A percentile compares a stretch with the other conserved stretches of the same genome.
These are phyloP conservation scores for Suillus weaverae DNA, from an alignment of 768 basidiomycete species.

Conservation along the genomic window DNA sequence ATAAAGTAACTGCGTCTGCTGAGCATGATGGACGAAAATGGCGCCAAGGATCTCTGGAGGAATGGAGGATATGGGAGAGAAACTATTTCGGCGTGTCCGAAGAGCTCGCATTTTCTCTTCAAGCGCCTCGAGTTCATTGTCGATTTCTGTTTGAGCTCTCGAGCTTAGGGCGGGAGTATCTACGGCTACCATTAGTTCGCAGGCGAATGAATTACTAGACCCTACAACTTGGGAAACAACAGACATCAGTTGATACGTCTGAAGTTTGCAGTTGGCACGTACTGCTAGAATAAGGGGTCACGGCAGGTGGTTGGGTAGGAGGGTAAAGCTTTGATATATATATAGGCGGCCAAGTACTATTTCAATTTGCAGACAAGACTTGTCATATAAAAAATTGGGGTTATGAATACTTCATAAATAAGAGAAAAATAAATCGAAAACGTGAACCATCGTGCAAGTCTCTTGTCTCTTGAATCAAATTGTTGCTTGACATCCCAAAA, in stretches of 20 bases:
- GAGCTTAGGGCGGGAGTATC: background rate
- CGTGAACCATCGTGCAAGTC: too few species aligned
- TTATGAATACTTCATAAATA: too few species aligned
- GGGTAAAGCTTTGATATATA: too few species aligned
- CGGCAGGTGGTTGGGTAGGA: too few species aligned
- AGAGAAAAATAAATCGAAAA: too few species aligned
- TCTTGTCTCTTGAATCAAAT: too few species aligned
- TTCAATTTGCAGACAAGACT: too few species aligned
- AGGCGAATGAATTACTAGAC: background rate
- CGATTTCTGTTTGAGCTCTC: conserved; percentile 5
- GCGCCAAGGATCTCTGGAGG: conserved; percentile 12
- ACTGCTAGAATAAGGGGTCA: background rate
- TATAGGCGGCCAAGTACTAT: too few species aligned
- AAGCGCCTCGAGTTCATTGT: conserved; percentile 4
- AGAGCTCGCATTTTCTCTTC: conserved; percentile 4
- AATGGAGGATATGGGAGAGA: conserved; percentile 9
- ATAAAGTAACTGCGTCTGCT: background rate
- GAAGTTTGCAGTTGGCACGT: background rate
- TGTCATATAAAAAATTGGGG: too few species aligned
- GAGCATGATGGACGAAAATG: conserved; percentile 8
- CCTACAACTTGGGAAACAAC: background rate
- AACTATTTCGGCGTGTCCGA: conserved; percentile 5
- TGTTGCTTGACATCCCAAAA: too few species aligned
- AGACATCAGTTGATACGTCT: background rate
- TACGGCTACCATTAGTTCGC: background rate